Conservation (phyloP, 306 rosid genomes). For the Prunus mira region DNA sequence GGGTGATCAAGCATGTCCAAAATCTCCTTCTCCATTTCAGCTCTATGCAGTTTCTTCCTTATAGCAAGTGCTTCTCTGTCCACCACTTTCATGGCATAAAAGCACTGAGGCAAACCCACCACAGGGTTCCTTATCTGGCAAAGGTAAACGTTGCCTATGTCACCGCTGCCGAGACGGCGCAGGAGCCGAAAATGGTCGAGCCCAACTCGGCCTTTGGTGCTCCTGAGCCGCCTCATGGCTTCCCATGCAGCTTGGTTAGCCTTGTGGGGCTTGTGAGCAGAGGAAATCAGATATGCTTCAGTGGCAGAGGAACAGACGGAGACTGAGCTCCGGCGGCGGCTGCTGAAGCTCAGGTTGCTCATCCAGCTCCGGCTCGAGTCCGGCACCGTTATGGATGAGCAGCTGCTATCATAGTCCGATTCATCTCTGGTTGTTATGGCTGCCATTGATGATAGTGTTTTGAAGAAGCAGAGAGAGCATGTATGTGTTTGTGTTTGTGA, state of each 20-base stretch:
- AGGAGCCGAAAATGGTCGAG: slow-evolving; percentile 79
- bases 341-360: slow-evolving; percentile 82
- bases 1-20: slow-evolving; percentile 88
- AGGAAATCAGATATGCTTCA: slow-evolving; percentile 28
- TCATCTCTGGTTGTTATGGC: slow-evolving; percentile 43
- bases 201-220: slow-evolving; percentile 57
- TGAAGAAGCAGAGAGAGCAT: slow-evolving; percentile 19
- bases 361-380: slow-evolving; percentile 84
- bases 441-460: slow-evolving; percentile 40
- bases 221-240: slow-evolving; percentile 65
- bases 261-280: slow-evolving; percentile 73
- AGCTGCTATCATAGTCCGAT: slow-evolving; percentile 76
- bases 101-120: slow-evolving; percentile 65
- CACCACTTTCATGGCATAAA: slow-evolving; percentile 94
- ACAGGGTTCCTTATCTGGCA: slow-evolving; percentile 80
- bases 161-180: slow-evolving; percentile 83
- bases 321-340: slow-evolving; percentile 69
- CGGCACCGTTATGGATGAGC: slow-evolving; percentile 74
- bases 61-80: slow-evolving; percentile 86
- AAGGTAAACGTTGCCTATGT: slow-evolving; percentile 85
- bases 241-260: slow-evolving; percentile 92
- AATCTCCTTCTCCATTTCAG: slow-evolving; percentile 92
- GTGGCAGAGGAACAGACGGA: slow-evolving; percentile 46
- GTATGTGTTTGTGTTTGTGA: slow-evolving; percentile 18
- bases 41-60: slow-evolving; percentile 78